Conservation (phyloP, 2,329 filamentous ascomycete species). For the Chaetomiaceae sp. region DNA sequence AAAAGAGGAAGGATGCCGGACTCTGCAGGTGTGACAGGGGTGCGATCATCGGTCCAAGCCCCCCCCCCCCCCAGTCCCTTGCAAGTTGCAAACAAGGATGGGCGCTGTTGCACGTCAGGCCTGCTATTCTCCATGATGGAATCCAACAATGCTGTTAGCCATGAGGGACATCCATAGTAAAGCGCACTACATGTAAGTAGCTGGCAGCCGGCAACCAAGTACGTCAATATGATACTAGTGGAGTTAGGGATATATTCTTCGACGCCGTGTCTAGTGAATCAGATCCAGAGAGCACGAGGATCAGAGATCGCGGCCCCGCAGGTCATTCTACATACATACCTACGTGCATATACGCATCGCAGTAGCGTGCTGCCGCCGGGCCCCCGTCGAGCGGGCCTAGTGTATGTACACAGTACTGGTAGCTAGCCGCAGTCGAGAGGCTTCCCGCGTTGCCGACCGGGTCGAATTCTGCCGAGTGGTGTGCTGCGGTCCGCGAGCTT, state of each 20-base stretch:
- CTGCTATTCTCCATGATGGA: neutral
- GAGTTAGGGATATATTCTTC: too few species aligned
- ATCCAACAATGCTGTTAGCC: neutral
- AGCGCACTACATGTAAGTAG: too few species aligned
- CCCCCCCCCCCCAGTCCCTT: neutral
- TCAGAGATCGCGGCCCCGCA: neutral
- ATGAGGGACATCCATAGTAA: too few species aligned
- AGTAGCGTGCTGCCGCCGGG: neutral
- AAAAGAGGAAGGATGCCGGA: constrained; percentile 2
- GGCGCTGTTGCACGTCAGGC: neutral
- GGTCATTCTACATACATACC: neutral
- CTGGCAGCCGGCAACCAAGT: too few species aligned
- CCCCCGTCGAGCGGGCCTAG: neutral
- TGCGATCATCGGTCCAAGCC: neutral
- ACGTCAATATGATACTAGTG: too few species aligned
- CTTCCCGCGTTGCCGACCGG: neutral
- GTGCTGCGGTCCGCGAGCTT: neutral
- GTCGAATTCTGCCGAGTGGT: neutral
- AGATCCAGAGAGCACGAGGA: too few species aligned
- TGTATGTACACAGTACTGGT: neutral
- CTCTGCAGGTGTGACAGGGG: constrained; percentile 8
- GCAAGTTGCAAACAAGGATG: neutral
- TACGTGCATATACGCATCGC: neutral
- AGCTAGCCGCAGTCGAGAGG: neutral
- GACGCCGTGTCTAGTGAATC: too few species aligned